phyloP scores from a whole-genome alignment of 306 rosid genomes.

The Prinsepia uniflora region DNA sequence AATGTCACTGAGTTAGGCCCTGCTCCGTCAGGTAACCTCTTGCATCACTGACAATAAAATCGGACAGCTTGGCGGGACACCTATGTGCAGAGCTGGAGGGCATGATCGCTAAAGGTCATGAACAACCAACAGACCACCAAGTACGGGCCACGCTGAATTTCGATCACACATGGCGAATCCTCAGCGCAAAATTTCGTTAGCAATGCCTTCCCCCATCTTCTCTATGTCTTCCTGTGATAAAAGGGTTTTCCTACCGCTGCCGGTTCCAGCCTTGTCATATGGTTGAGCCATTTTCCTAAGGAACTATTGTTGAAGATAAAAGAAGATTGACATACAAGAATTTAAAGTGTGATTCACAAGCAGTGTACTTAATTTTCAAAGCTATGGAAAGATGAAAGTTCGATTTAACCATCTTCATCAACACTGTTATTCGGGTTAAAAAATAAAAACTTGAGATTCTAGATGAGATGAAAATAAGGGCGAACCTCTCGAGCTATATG shows the following conservation, averaged over 20 bases:
- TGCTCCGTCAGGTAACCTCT: neutral
- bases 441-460: neutral
- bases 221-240: slow-evolving; percentile 79
- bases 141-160: neutral
- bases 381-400: neutral
- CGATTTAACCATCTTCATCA: neutral
- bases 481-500: slow-evolving; percentile 89
- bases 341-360: neutral
- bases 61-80: neutral
- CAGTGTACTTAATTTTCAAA: neutral
- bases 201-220: slow-evolving; percentile 52
- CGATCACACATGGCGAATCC: neutral
- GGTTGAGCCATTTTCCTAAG: slow-evolving; percentile 96
- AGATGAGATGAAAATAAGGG: slow-evolving; percentile 10
- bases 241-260: slow-evolving; percentile 64
- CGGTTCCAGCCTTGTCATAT: slow-evolving; percentile 74
- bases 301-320: slow-evolving; percentile 49
- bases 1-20: neutral
- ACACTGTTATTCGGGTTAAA: neutral
- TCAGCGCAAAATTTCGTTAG: slow-evolving; percentile 50
- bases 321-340: neutral
- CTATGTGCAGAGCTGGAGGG: neutral
- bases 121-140: neutral
- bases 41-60: neutral
- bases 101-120: neutral